A percentile compares a stretch with the other conserved stretches of the same genome.
Evolutionary conservation across 2,329 filamentous ascomycete species (phyloP).

Genomic region (Botryotinia calthae): DNA sequence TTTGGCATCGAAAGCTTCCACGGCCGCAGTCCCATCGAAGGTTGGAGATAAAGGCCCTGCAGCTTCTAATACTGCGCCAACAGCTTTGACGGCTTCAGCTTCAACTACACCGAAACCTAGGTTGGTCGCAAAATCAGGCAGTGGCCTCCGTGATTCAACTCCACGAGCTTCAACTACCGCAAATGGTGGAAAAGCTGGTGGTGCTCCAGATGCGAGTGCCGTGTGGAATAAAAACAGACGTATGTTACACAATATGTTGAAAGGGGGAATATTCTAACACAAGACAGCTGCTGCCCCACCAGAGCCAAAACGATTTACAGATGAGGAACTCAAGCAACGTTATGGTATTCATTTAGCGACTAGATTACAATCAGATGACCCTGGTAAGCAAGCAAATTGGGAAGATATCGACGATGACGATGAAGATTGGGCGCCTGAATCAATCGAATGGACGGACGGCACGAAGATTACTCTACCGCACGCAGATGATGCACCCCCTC

Average conservation of each 20-base stretch:
- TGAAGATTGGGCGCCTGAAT: conserved; percentile 81
- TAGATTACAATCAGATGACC: conserved; percentile 72
- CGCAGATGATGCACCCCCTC: conserved; percentile 49
- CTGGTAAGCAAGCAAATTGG: conserved; percentile 77
- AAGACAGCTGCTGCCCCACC: conserved; percentile 57
- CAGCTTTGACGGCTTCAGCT: conserved; percentile 43
- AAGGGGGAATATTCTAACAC: conserved; percentile 29
- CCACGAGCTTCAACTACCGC: conserved; percentile 43
- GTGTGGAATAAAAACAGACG: conserved; percentile 91
- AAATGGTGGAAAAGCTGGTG: conserved; percentile 57
- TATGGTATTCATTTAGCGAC: conserved; percentile 84
- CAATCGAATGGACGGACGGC: conserved; percentile 84
- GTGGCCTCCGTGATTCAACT: conserved; percentile 54
- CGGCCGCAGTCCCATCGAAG: conserved; percentile 48
- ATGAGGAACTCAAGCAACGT: conserved; percentile 79
- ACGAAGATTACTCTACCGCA: conserved; percentile 75
- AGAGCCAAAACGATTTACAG: conserved; percentile 78
- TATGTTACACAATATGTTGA: conserved; percentile 44
- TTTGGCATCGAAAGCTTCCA: conserved; percentile 65
- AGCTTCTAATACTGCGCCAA: conserved; percentile 10
- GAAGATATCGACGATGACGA: conserved; percentile 87
- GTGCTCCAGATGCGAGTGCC: conserved; percentile 67
- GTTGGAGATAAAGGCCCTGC: conserved; percentile 47
- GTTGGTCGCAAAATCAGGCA: conserved; percentile 72
- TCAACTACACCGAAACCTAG: conserved; percentile 62